phyloP scores from a whole-genome alignment of 202 grass and related monocot species.

The Schoenoplectus tabernaemontani region DNA sequence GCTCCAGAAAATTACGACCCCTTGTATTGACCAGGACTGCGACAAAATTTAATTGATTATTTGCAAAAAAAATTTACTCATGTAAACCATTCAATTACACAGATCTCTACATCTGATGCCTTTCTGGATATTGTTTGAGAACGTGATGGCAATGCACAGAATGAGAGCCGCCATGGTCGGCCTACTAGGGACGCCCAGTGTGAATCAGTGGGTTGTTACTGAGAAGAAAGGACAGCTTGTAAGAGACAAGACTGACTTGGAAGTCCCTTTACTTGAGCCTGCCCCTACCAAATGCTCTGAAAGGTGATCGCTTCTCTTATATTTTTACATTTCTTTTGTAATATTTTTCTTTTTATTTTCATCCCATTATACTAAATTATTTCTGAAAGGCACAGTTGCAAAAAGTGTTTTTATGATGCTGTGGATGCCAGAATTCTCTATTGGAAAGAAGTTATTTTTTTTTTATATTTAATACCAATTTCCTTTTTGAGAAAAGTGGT shows the following conservation, averaged over 20 bases:
- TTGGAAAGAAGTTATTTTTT: neutral
- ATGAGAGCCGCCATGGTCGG: constrained; percentile 57
- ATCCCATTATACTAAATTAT: neutral
- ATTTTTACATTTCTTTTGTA: neutral
- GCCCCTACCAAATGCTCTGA: constrained; percentile 43
- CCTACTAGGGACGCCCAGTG: constrained; percentile 44
- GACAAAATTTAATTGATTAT: neutral
- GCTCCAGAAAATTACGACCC: neutral
- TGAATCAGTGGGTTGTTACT: constrained; percentile 75
- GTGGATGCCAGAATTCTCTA: neutral
- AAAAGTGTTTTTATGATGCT: neutral
- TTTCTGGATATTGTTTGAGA: constrained; percentile 82
- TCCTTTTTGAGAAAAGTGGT: neutral
- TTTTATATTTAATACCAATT: neutral
- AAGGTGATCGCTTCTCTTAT: constrained; percentile 33
- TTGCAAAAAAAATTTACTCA: neutral
- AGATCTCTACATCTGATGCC: constrained; percentile 83
- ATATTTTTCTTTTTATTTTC: neutral
- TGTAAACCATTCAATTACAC: neutral
- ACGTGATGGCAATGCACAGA: constrained; percentile 80
- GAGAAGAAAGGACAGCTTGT: constrained; percentile 51
- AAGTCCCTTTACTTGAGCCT: constrained; percentile 42
- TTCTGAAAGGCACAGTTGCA: neutral
- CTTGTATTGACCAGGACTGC: neutral
- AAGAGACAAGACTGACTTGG: constrained; percentile 27